A percentile compares a stretch with the other conserved stretches of the same genome.
Evolutionary conservation across 352 stramenopile genomes (phyloP).

Genomic region (Phytophthora sp.): DNA sequence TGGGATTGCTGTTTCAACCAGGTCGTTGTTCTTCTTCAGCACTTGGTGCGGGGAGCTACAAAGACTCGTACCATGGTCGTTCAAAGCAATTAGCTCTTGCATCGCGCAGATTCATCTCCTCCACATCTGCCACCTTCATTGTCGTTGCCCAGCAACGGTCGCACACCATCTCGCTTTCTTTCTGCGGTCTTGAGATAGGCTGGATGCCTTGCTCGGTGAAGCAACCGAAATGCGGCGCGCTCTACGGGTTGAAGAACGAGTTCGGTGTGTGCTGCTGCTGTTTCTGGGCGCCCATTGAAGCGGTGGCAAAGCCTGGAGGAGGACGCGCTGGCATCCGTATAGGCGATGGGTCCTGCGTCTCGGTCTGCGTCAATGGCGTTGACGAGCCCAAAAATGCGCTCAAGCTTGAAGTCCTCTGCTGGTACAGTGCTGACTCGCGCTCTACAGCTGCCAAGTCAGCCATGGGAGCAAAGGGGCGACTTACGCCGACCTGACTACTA

Average conservation of each 20-base stretch:
- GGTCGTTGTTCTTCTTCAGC: not conserved
- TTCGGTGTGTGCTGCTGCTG: slow-evolving; percentile 52
- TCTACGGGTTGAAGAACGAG: slow-evolving; percentile 70
- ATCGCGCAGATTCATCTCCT: slow-evolving; percentile 7
- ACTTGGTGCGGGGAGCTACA: not conserved
- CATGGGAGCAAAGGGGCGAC: slow-evolving; percentile 54
- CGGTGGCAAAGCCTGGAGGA: slow-evolving; percentile 48
- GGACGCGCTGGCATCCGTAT: slow-evolving; percentile 40
- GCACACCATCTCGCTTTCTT: slow-evolving; percentile 1
- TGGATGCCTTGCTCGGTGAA: slow-evolving; percentile 9
- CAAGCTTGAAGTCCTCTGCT: slow-evolving; percentile 76
- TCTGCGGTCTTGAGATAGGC: slow-evolving; percentile 12
- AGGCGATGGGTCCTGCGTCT: slow-evolving; percentile 34
- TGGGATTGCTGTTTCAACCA: slow-evolving; percentile 3
- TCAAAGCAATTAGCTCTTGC: slow-evolving; percentile 4
- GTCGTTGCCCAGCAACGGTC: slow-evolving; percentile 1
- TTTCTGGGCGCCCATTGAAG: slow-evolving; percentile 21
- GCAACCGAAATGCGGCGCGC: not conserved
- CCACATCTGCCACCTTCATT: slow-evolving; percentile 10
- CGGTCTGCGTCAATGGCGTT: slow-evolving; percentile 31
- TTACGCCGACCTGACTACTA: slow-evolving; percentile 11
- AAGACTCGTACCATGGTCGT: slow-evolving; percentile 3
- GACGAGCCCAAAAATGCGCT: slow-evolving; percentile 62
- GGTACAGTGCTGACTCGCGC: slow-evolving; percentile 67
- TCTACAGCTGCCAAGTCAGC: slow-evolving; percentile 76